These are phyloP conservation scores for Beauveria medogensis DNA, from an alignment of 2,329 filamentous ascomycete species.

Conservation along the genomic window DNA sequence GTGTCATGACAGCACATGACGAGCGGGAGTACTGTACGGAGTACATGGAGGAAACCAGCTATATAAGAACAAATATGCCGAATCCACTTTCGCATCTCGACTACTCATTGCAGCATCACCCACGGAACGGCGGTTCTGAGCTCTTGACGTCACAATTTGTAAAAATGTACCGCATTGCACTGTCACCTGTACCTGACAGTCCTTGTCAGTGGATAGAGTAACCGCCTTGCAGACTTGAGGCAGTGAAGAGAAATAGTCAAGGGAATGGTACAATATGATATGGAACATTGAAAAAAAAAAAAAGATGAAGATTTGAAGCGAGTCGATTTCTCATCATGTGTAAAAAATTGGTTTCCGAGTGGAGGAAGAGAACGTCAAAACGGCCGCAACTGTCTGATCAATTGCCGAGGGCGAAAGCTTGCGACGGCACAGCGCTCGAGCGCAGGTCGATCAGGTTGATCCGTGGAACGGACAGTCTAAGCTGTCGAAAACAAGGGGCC, in stretches of 20 bases:
- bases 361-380: not conserved
- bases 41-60: not conserved
- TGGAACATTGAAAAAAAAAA: not conserved
- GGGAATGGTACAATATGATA: not conserved
- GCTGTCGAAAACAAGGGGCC: not conserved
- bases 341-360: no score
- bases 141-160: not conserved
- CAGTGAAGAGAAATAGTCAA: no score
- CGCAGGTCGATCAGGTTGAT: not conserved
- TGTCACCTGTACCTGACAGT: no score
- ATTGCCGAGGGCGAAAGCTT: not conserved
- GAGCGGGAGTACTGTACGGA: no score
- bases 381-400: not conserved
- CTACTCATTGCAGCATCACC: not conserved
- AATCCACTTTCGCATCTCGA: not conserved
- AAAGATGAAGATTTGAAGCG: not conserved
- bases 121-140: not conserved
- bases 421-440: not conserved
- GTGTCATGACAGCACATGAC: not conserved
- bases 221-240: no score
- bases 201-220: no score
- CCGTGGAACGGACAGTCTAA: not conserved
- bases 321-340: not conserved
- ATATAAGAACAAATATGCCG: not conserved
- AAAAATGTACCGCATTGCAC: no score